These are phyloP conservation scores for Barnettozyma vustinii DNA, from an alignment of 805 yeast genomes.

Conservation along the genomic window DNA sequence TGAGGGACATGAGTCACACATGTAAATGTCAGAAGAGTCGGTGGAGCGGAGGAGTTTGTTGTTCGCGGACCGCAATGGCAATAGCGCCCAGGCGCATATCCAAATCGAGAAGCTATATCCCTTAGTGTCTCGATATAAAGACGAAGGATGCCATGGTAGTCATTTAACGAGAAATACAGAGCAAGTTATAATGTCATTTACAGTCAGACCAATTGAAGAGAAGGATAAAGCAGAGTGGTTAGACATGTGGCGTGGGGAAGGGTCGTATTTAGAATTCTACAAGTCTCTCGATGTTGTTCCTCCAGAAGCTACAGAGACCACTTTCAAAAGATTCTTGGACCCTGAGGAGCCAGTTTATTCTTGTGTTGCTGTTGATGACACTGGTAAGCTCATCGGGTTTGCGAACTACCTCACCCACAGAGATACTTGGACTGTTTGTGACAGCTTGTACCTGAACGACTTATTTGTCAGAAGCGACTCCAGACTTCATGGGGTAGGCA, in stretches of 20 bases:
- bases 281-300: not conserved
- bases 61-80: too few relatives aligned
- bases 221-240: not conserved
- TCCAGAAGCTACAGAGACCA: not conserved
- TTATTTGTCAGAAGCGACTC: not conserved
- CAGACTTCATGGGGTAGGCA: not conserved
- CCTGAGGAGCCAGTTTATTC: not conserved
- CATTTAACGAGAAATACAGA: not conserved
- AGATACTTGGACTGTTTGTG: not conserved
- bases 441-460: not conserved
- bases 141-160: not conserved
- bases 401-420: not conserved
- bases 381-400: not conserved
- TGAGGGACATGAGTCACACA: too few relatives aligned
- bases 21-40: too few relatives aligned
- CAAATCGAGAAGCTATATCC: not conserved
- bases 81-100: not conserved
- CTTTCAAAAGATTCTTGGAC: not conserved
- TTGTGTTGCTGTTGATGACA: not conserved
- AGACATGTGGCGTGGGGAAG: not conserved
- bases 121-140: not conserved
- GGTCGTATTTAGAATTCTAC: not conserved
- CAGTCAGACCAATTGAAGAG: not conserved
- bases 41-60: too few relatives aligned
- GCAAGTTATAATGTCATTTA: not conserved